Evolutionary conservation across 2,329 filamentous ascomycete genomes (phyloP), one percentile per base, ranked within the genome.

Genomic region (Penicillium sp.): DNA sequence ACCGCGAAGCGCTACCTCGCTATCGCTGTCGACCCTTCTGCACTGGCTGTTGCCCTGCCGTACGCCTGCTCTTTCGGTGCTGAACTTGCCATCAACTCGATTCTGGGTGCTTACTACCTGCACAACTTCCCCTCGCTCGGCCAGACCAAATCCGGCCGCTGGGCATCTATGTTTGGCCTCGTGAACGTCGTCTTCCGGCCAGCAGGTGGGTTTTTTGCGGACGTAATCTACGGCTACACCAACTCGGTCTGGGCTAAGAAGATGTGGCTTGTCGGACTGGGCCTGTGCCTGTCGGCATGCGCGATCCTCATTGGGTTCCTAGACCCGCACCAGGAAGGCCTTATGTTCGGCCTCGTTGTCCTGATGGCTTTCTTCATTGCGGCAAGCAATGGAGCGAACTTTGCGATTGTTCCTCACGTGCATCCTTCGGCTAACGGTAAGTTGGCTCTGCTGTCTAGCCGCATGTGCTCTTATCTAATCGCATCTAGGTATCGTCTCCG

Each of bases 321-420:
- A 0, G 80, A 95, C 74, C 84, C 91, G 0, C 84, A 88, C 26
- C 72, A 83, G 26, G 75, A 89, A 54, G 77, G 83, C 8, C 87
- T 86, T 3, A 89, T 96, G 83, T 88, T 95, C 59, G 91, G 91
- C 1, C 86, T 97, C 4, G 80, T 96, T 7, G 88, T 89, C 1
- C 84, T 91, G 11, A 84, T 93, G 80, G 91, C 91, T 1, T 84
- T 96, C 73, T 96, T 96, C 80, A 79, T 93, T 51, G 92, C 96
- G 74, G 92, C 90, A 2, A 89, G 88, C 46, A 97, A 97, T 73
- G 93, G 93, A 0, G 89, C 91, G 47, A 95, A 91, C 79, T 97
- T 95, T 76, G 87, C 91, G 0, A 84, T 97, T 6, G 89, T 97
- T 29, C 92, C 93, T 4, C 93, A 97, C 73, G 89, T 96, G 2